Evolutionary conservation across 2,329 filamentous ascomycete genomes (phyloP).

Genomic region (Penicillium thymicola): DNA sequence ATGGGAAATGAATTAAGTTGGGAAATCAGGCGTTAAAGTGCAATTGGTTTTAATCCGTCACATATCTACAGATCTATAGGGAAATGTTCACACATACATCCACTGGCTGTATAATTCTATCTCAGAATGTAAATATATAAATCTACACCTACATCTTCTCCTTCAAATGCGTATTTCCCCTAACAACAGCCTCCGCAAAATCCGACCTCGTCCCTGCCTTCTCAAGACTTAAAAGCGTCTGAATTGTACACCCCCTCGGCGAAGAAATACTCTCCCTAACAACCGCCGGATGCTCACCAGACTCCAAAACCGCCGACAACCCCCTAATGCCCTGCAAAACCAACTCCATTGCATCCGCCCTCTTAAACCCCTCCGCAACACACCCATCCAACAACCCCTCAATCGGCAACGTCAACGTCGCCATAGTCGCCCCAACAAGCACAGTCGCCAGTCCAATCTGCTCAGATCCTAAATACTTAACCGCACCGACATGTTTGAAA

Average conservation of each 20-base stretch:
- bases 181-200: conserved; percentile 51
- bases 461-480: conserved; percentile 50
- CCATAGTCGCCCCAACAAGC: conserved; percentile 59
- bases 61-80: background rate
- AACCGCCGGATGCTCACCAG: conserved; percentile 59
- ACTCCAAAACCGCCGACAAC: conserved; percentile 55
- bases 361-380: conserved; percentile 60
- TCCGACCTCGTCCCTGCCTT: conserved; percentile 55
- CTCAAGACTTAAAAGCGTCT: conserved; percentile 58
- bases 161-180: conserved; percentile 29
- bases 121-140: background rate
- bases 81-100: conserved; percentile 34
- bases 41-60: background rate
- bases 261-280: conserved; percentile 61
- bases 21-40: conserved; percentile 36
- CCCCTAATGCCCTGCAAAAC: conserved; percentile 59
- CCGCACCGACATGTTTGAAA: conserved; percentile 51
- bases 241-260: conserved; percentile 62
- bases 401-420: conserved; percentile 58
- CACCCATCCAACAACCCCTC: conserved; percentile 61
- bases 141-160: conserved; percentile 7
- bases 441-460: conserved; percentile 56
- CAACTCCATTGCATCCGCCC: conserved; percentile 60
- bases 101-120: conserved; percentile 44
- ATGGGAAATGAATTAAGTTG: background rate